Evolutionary conservation across 805 yeast species (phyloP).

Genomic region (Spathaspora hagerdaliae): DNA sequence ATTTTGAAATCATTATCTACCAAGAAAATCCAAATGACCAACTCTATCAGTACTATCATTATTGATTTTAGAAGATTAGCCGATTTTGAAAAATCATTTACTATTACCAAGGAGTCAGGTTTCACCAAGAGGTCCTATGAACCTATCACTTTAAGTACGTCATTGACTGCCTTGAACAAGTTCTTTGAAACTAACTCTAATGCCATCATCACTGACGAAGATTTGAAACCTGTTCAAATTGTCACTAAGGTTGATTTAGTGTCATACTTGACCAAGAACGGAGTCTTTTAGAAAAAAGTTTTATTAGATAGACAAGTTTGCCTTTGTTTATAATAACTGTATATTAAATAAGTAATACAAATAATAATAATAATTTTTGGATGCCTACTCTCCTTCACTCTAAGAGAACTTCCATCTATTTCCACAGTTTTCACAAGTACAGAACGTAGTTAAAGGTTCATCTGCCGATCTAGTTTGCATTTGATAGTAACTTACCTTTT

Average conservation of each 20-base stretch:
- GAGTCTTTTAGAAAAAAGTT: not conserved
- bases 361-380: too few relatives aligned
- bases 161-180: constrained; percentile 63
- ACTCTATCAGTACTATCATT: constrained; percentile 56
- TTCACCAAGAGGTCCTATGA: constrained; percentile 64
- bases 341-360: too few relatives aligned
- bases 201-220: constrained; percentile 73
- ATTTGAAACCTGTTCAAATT: constrained; percentile 71
- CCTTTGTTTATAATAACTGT: not conserved
- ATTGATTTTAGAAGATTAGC: constrained; percentile 72
- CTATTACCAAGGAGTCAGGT: constrained; percentile 52
- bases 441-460: constrained; percentile 97
- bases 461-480: constrained; percentile 98
- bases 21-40: constrained; percentile 51
- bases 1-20: constrained; percentile 64
- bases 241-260: constrained; percentile 86
- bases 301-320: not conserved
- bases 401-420: constrained; percentile 96
- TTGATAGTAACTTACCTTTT: constrained; percentile 95
- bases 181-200: constrained; percentile 84
- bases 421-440: constrained; percentile 97
- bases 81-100: constrained; percentile 61
- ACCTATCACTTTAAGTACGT: constrained; percentile 61
- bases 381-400: not conserved
- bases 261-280: constrained; percentile 44